These are phyloP conservation scores for Pyricularia pennisetigena DNA, from an alignment of 2,329 filamentous ascomycete genomes.

Conservation along the genomic window DNA sequence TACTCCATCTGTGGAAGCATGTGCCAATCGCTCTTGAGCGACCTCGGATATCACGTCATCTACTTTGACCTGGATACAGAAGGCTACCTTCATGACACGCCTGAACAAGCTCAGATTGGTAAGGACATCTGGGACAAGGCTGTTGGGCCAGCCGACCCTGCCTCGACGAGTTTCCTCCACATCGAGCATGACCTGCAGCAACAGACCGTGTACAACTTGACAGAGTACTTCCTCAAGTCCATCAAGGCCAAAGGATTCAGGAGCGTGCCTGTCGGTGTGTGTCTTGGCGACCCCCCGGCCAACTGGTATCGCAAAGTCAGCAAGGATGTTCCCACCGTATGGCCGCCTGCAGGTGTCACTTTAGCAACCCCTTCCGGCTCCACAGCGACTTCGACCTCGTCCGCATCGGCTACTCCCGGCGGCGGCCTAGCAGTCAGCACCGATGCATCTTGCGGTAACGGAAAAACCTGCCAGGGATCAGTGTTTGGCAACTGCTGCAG, in stretches of 20 bases:
- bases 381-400: neutral
- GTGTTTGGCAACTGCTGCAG: slow-evolving; percentile 10
- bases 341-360: neutral
- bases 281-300: slow-evolving; percentile 37
- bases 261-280: slow-evolving; percentile 45
- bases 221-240: slow-evolving; percentile 29
- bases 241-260: slow-evolving; percentile 30
- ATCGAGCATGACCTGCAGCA: slow-evolving; percentile 43
- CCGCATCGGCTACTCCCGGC: neutral
- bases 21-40: slow-evolving; percentile 19
- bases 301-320: slow-evolving; percentile 40
- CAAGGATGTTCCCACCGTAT: slow-evolving; percentile 1
- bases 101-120: slow-evolving; percentile 21
- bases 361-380: neutral
- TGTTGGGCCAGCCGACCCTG: slow-evolving; percentile 14
- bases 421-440: neutral
- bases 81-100: slow-evolving; percentile 21
- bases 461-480: slow-evolving; percentile 8
- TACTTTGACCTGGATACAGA: slow-evolving; percentile 27
- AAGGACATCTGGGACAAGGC: slow-evolving; percentile 21
- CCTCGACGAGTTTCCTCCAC: slow-evolving; percentile 27
- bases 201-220: slow-evolving; percentile 35
- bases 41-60: slow-evolving; percentile 24
- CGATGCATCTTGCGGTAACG: slow-evolving; percentile 9
- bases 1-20: slow-evolving; percentile 26